Evolutionary conservation across 2,329 filamentous ascomycete genomes (phyloP).

Genomic region (Tolypocladium paradoxum): DNA sequence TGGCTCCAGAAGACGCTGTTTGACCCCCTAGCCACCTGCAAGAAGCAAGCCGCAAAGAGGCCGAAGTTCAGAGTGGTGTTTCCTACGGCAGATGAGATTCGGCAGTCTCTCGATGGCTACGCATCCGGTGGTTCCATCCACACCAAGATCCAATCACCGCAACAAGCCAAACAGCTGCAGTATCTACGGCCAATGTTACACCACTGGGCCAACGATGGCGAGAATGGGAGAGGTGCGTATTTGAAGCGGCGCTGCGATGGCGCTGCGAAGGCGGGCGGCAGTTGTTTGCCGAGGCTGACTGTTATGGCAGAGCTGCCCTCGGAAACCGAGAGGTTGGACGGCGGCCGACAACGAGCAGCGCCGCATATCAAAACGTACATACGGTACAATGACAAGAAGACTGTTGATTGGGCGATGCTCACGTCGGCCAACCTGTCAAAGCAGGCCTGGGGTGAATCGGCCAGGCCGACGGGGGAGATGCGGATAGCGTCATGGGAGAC

Average conservation of each 20-base stretch:
- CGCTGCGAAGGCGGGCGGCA: not conserved
- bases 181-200: slow-evolving; percentile 62
- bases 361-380: slow-evolving; percentile 90
- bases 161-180: slow-evolving; percentile 62
- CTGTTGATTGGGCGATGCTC: slow-evolving; percentile 73
- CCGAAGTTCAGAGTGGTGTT: slow-evolving; percentile 64
- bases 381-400: slow-evolving; percentile 39
- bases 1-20: slow-evolving; percentile 64
- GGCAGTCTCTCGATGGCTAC: slow-evolving; percentile 68
- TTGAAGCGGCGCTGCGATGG: no score
- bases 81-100: slow-evolving; percentile 69
- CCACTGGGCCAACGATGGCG: slow-evolving; percentile 61
- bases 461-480: slow-evolving; percentile 46
- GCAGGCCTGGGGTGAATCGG: slow-evolving; percentile 73
- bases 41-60: slow-evolving; percentile 11
- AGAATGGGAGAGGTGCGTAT: slow-evolving; percentile 16
- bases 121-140: slow-evolving; percentile 70
- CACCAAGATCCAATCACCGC: slow-evolving; percentile 58
- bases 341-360: slow-evolving; percentile 57
- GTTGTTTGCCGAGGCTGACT: not conserved
- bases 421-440: slow-evolving; percentile 89
- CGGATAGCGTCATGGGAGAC: slow-evolving; percentile 74
- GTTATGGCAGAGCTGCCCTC: slow-evolving; percentile 14
- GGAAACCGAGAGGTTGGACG: slow-evolving; percentile 25
- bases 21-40: slow-evolving; percentile 28